Evolutionary conservation across 2,329 filamentous ascomycete species (phyloP).

Genomic region (Penicillium sp.): DNA sequence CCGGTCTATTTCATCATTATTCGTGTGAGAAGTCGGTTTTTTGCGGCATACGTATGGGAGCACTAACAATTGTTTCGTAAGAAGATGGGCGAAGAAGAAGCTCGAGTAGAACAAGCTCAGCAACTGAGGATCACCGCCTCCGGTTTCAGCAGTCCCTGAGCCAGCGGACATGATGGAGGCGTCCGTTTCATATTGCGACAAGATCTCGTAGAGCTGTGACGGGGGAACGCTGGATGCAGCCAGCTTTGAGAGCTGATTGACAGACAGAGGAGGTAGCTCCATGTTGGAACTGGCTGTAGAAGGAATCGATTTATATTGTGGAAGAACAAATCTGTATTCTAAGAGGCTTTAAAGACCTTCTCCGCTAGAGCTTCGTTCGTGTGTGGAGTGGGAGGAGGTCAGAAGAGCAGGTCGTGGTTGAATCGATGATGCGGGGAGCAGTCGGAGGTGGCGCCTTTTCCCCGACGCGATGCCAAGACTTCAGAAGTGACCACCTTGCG

Average conservation of each 20-base stretch:
- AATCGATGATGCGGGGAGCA: constrained; percentile 36
- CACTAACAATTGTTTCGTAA: constrained; percentile 45
- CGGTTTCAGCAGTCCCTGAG: constrained; percentile 13
- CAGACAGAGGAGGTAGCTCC: constrained; percentile 37
- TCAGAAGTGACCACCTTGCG: constrained; percentile 49
- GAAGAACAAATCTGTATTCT: background rate
- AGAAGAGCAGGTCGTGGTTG: constrained; percentile 5
- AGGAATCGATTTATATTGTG: background rate
- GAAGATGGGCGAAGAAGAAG: constrained; percentile 46
- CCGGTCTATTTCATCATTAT: constrained; percentile 31
- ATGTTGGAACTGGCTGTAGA: constrained; percentile 23
- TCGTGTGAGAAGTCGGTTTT: constrained; percentile 1
- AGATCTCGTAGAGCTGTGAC: constrained; percentile 40
- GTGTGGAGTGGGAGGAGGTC: constrained; percentile 3
- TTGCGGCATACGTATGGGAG: background rate
- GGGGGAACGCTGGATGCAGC: constrained; percentile 35
- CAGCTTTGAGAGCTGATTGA: constrained; percentile 36
- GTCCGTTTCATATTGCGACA: constrained; percentile 42
- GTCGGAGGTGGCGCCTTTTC: constrained; percentile 35
- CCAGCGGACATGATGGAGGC: constrained; percentile 37
- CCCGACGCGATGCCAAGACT: constrained; percentile 44
- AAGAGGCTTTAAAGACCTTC: background rate
- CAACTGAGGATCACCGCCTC: constrained; percentile 32
- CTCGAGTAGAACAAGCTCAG: constrained; percentile 45
- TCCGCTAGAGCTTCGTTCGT: background rate